phyloP scores from a whole-genome alignment of 495 filamentous ascomycete species.

The Recurvomyces mirabilis region DNA sequence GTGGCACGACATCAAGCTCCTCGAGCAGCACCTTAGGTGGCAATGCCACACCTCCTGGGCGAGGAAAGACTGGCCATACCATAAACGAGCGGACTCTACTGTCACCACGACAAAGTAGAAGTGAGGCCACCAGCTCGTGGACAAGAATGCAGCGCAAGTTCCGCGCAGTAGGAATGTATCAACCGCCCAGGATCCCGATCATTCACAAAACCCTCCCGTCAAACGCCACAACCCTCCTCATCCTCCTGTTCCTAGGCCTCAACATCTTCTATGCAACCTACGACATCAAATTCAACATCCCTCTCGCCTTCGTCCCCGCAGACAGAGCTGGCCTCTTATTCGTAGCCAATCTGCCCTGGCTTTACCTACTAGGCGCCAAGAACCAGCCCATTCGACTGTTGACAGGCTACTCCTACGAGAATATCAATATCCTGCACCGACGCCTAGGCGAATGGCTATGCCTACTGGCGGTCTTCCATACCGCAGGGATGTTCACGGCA shows the following conservation, averaged over 20 bases:
- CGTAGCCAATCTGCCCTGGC: constrained; percentile 46
- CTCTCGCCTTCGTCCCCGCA: constrained; percentile 41
- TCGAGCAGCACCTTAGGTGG: constrained; percentile 26
- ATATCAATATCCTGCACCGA: constrained; percentile 51
- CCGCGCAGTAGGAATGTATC: constrained; percentile 36
- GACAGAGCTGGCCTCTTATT: constrained; percentile 45
- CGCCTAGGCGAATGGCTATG: constrained; percentile 41
- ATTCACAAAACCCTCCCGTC: constrained; percentile 44
- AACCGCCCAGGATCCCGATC: constrained; percentile 43
- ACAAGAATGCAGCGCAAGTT: constrained; percentile 6
- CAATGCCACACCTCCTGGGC: constrained; percentile 14
- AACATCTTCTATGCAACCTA: constrained; percentile 47
- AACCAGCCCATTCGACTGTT: constrained; percentile 48
- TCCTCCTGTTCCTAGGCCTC: constrained; percentile 39
- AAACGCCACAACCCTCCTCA: constrained; percentile 40
- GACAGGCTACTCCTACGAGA: constrained; percentile 53
- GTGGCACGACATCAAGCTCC: constrained; percentile 21
- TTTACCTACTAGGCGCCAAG: constrained; percentile 53
- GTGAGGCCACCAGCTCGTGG: neutral
- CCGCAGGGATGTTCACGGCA: constrained; percentile 35
- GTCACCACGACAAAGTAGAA: neutral
- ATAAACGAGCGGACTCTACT: constrained; percentile 22
- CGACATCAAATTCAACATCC: constrained; percentile 33
- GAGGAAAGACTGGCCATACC: constrained; percentile 5
- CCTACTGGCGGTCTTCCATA: constrained; percentile 36